phyloP scores from a whole-genome alignment of 139 green algal genomes.

The Chlamydomonas incerta region DNA sequence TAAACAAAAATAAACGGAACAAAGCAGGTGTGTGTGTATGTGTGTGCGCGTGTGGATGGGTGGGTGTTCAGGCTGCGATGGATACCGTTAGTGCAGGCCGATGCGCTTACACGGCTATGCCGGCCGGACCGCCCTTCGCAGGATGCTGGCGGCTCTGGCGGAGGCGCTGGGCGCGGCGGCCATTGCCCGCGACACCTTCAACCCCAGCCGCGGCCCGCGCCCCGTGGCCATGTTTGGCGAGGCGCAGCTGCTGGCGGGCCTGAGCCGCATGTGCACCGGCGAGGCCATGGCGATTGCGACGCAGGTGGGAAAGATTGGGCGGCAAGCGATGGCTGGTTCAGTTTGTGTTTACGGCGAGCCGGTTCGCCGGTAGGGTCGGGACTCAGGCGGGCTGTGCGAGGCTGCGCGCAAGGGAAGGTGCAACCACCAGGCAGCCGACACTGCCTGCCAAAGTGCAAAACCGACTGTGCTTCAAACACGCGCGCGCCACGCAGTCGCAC shows the following conservation, averaged over 20 bases:
- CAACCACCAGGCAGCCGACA: too few relatives aligned
- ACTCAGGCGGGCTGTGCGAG: not conserved
- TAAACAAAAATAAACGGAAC: too few relatives aligned
- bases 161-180: slow-evolving; percentile 19
- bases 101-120: too few relatives aligned
- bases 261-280: slow-evolving; percentile 20
- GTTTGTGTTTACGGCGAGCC: not conserved
- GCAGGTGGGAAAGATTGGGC: too few relatives aligned
- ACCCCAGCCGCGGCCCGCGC: not conserved
- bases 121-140: not conserved
- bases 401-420: too few relatives aligned
- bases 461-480: not conserved
- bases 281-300: not conserved
- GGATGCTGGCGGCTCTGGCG: slow-evolving; percentile 25
- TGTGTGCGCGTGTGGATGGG: too few relatives aligned
- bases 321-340: too few relatives aligned
- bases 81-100: too few relatives aligned
- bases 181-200: slow-evolving; percentile 20
- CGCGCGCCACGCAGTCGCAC: not conserved
- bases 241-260: slow-evolving; percentile 33
- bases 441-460: too few relatives aligned
- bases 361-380: too few relatives aligned
- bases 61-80: too few relatives aligned
- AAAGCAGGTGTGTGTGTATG: too few relatives aligned
- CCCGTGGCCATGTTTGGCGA: slow-evolving; percentile 5